These are phyloP conservation scores for Phaeosphaeria sp. DNA, from an alignment of 2,329 filamentous ascomycete species.

Conservation along the genomic window DNA sequence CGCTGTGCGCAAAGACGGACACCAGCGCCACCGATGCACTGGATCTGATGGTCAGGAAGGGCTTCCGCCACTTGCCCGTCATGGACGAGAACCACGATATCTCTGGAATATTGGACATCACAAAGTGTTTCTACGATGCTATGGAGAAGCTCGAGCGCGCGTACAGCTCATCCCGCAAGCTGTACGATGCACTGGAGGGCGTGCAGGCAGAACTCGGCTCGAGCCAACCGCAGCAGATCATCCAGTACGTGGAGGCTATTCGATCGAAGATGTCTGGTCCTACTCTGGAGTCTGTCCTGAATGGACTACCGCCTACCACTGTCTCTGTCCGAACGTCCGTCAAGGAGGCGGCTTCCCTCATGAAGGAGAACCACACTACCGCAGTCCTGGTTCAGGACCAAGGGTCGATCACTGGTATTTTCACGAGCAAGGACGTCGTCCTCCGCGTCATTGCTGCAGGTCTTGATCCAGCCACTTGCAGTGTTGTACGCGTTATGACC, in stretches of 20 bases:
- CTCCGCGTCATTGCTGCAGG: conserved; percentile 97
- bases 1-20: conserved; percentile 93
- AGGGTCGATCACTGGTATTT: conserved; percentile 97
- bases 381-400: conserved; percentile 96
- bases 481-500: conserved; percentile 98
- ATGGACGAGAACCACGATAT: conserved; percentile 99
- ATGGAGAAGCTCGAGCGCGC: conserved; percentile 99
- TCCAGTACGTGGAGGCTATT: conserved; percentile 97
- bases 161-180: conserved; percentile 95
- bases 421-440: conserved; percentile 99
- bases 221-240: conserved; percentile 97
- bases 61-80: conserved; percentile 94
- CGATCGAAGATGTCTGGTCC: conserved; percentile 97
- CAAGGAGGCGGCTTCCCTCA: conserved; percentile 90
- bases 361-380: conserved; percentile 99
- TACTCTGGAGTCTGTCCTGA: conserved; percentile 91
- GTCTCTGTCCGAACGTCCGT: conserved; percentile 96
- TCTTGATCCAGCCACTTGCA: conserved; percentile 91
- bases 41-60: conserved; percentile 97
- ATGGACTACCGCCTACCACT: conserved; percentile 88
- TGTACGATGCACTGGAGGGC: conserved; percentile 96
- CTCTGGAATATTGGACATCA: conserved; percentile 96
- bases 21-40: conserved; percentile 97
- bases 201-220: conserved; percentile 96
- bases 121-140: conserved; percentile 99